A percentile compares a stretch with the other conserved stretches of the same genome.
Evolutionary conservation across 2,329 filamentous ascomycete species (phyloP).

Genomic region (Myriosclerotinia duriaeana): DNA sequence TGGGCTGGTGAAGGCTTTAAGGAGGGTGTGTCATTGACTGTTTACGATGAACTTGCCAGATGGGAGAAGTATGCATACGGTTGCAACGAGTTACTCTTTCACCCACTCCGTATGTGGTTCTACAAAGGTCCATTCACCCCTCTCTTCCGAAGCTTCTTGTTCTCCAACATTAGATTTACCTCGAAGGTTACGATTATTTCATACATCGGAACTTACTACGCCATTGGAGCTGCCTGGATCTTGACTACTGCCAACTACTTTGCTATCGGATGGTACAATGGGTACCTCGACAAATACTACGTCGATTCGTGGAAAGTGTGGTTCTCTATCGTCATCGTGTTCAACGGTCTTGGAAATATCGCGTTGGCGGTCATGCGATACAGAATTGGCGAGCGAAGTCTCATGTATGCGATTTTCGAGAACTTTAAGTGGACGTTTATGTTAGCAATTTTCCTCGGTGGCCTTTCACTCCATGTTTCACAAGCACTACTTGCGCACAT

Average conservation of each 20-base stretch:
- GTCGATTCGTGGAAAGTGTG: slow-evolving; percentile 76
- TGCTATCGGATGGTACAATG: slow-evolving; percentile 73
- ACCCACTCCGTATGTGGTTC: slow-evolving; percentile 72
- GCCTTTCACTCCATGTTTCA: slow-evolving; percentile 75
- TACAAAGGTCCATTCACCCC: slow-evolving; percentile 75
- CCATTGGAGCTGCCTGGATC: slow-evolving; percentile 73
- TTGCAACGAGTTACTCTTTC: slow-evolving; percentile 79
- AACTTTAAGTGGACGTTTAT: slow-evolving; percentile 74
- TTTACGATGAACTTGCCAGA: slow-evolving; percentile 79
- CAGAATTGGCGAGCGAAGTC: slow-evolving; percentile 61
- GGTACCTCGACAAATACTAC: slow-evolving; percentile 77
- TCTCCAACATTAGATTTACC: slow-evolving; percentile 70
- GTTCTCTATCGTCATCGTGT: slow-evolving; percentile 77
- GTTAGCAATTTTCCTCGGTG: slow-evolving; percentile 79
- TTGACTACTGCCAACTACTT: slow-evolving; percentile 75
- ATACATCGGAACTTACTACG: slow-evolving; percentile 79
- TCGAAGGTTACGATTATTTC: slow-evolving; percentile 75
- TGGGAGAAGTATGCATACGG: slow-evolving; percentile 89
- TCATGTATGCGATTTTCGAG: slow-evolving; percentile 58
- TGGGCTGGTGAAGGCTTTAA: slow-evolving; percentile 78
- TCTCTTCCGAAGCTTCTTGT: slow-evolving; percentile 72
- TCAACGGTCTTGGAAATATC: slow-evolving; percentile 72
- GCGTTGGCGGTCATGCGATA: slow-evolving; percentile 72
- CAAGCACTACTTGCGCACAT: slow-evolving; percentile 79
- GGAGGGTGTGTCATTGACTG: slow-evolving; percentile 79